Percentiles rank a stretch among this genome's conserved stretches.
phyloP scores from a whole-genome alignment of 164 flowering plant genomes.

The Cinnamomum micranthum region DNA sequence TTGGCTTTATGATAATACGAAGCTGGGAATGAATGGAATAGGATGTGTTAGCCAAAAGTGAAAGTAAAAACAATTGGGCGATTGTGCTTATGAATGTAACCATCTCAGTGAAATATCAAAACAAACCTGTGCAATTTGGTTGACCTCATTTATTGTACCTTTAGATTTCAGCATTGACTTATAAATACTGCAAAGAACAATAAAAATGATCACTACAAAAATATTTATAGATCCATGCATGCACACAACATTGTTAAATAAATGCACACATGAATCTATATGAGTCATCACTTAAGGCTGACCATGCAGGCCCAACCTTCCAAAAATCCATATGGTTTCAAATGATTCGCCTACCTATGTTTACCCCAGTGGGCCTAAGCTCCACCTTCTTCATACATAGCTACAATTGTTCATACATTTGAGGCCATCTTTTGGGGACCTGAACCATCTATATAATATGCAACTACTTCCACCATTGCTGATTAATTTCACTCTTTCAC shows the following conservation, averaged over 20 bases:
- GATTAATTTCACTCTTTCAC: no score
- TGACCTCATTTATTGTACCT: slow-evolving; percentile 79
- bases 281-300: no score
- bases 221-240: neutral
- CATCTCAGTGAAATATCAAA: slow-evolving; percentile 11
- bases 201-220: neutral
- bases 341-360: no score
- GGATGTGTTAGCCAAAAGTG: slow-evolving; percentile 1
- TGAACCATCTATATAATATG: no score
- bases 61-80: neutral
- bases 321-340: no score
- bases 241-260: neutral
- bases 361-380: no score
- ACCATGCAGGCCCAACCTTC: no score
- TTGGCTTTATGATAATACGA: slow-evolving; percentile 83
- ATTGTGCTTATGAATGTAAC: neutral
- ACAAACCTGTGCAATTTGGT: slow-evolving; percentile 95
- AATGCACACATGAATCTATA: no score
- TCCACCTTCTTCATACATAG: no score
- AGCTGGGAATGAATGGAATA: slow-evolving; percentile 42
- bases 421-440: no score
- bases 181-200: slow-evolving; percentile 58
- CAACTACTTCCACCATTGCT: no score
- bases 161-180: slow-evolving; percentile 67
- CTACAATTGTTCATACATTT: no score